Evolutionary conservation across 345 rosid genomes (phyloP), one percentile per base, ranked within the genome.

Genomic region (Sisymbrium irio): DNA sequence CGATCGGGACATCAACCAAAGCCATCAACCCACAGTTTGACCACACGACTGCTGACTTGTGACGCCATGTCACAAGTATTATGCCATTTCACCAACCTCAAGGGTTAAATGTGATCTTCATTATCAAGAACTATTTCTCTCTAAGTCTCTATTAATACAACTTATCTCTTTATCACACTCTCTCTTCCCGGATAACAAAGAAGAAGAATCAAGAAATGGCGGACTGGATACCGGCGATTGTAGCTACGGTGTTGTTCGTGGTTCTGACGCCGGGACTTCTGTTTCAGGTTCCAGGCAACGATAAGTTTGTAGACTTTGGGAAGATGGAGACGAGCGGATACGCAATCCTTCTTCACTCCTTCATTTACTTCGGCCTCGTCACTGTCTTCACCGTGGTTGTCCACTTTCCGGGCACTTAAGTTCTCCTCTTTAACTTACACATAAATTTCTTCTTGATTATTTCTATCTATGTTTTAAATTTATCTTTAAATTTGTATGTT

Each of bases 271-370:
- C 78, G 10, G 78, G 78, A 27, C 17, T 74, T 60, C 0, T 74
- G 42, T 74, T 74, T 74, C 78, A 74, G 30, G 25, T 74, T 47
- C 78, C 72, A 3, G 77, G 77, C 3, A 74, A 65, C 53, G 0
- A 57, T 18, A 0, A 47, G 3, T 66, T 66, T 46, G 72, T 74
- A 46, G 78, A 74, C 27, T 74, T 66, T 18, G 78, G 53, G 59
- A 74, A 46, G 53, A 47, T 67, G 68, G 73, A 75, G 39, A 75
- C 78, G 17, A 75, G 78, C 12, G 67, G 62, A 2, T 18, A 14
- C 62, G 67, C 78, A 13, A 67, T 75, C 15, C 37, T 75, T 58
- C 0, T 32, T 1, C 78, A 75, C 3, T 63, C 74, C 8, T 19
- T 67, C 13, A 20, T 75, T 37, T 75, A 57, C 73, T 75, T 75